Evolutionary conservation across 495 filamentous ascomycete species (phyloP), one percentile per base, ranked within the genome.

Genomic region (Massariosphaeria phaeospora): DNA sequence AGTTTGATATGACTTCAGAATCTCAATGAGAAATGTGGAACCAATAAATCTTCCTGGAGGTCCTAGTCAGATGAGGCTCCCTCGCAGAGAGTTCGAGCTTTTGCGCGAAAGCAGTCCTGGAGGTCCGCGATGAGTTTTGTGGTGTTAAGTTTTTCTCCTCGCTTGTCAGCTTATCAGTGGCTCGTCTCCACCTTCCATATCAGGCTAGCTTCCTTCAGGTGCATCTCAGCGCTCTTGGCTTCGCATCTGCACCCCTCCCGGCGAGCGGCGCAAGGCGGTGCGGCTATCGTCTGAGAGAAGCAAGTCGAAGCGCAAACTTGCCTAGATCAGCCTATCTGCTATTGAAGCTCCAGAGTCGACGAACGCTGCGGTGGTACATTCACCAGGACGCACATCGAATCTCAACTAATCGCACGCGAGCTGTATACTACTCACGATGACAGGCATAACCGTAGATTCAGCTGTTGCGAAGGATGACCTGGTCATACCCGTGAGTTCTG

Each of bases 381-480:
- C 26, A 8, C 38, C 29, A 33, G 13, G 29, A 33, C 29, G 7
- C 29, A 13, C 29, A 33, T 33, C 29, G 29, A 13, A 7, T 13
- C 29, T 33, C 13, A 33, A 7, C 29, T 33, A 13, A 13, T 33
- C 29, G 7, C 7, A 7, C 13, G 29, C 15, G 4, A 21, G 8
- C 44, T 5, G 27, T 21, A 12, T 9, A 23, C 5, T 18, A 58
- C 9, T 25, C 18, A 39, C 31, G 18, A 56, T 55, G 52, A 21
- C 40, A 50, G 39, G 23, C 25, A 29, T 48, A 30, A 39, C 26
- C 3, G 43, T 45, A 24, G 55, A 55, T 20, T 29, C 44, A 5
- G 61, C 61, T n/a, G 57, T 64, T 25, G 52, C 57, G 27, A 50
- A 65, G 46, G 63, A 66, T 35, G 52, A 66, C 38, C 31, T 66